Conservation (phyloP, 352 stramenopile genomes). For the Phytophthora cajani region DNA sequence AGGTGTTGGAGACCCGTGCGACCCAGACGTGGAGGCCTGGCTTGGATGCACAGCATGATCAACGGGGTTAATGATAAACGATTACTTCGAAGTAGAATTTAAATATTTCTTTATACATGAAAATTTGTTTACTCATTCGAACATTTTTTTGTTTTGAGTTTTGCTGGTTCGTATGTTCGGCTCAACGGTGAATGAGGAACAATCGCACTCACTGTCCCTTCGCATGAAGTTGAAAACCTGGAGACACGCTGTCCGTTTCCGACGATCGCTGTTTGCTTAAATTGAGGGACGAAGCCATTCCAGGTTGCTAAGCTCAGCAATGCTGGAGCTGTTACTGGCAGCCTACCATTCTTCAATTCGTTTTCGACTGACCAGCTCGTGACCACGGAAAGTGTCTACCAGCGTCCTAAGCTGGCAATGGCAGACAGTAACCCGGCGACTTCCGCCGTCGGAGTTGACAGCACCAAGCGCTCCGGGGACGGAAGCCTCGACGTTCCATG, state of each 20-base stretch:
- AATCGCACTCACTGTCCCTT: no score
- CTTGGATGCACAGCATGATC: constrained; percentile 26
- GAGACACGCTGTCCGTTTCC: no score
- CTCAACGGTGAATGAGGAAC: no score
- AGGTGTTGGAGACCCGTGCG: constrained; percentile 25
- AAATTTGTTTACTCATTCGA: no score
- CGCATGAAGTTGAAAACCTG: no score
- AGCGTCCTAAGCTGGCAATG: not conserved
- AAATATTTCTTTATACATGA: not conserved
- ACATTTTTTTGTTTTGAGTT: no score
- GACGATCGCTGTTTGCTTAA: no score
- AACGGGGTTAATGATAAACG: not conserved
- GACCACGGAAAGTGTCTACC: not conserved
- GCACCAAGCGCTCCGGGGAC: not conserved
- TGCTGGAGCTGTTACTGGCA: not conserved
- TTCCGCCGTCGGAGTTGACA: not conserved
- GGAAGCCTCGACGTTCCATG: not conserved
- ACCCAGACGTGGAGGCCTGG: constrained; percentile 38
- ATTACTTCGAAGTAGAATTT: not conserved
- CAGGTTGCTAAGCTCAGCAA: no score
- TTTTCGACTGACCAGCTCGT: not conserved
- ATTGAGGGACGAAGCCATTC: no score
- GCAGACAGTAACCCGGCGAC: not conserved
- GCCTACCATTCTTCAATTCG: constrained; percentile 3
- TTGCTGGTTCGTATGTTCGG: no score